These are phyloP conservation scores for Epichloe sibirici DNA, from an alignment of 2,329 filamentous ascomycete genomes.

Conservation along the genomic window DNA sequence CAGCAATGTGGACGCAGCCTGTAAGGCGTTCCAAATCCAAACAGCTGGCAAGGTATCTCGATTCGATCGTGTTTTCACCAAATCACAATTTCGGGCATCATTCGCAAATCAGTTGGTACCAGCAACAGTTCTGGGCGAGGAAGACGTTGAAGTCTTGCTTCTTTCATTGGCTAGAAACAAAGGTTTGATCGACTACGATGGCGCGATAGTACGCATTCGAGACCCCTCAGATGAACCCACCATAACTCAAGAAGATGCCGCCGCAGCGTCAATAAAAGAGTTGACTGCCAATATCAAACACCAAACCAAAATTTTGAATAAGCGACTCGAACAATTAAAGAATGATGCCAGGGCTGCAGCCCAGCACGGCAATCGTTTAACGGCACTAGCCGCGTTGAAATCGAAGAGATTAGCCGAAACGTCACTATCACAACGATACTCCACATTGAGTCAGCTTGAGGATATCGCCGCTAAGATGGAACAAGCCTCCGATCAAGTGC, in stretches of 20 bases:
- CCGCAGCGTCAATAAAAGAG: conserved; percentile 73
- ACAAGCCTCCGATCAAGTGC: conserved; percentile 73
- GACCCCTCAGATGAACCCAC: conserved; percentile 31
- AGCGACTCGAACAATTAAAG: conserved; percentile 54
- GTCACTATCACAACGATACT: conserved; percentile 57
- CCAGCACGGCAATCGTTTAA: conserved; percentile 56
- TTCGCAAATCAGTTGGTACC: conserved; percentile 42
- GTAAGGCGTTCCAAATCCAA: conserved; percentile 38
- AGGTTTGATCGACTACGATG: conserved; percentile 44
- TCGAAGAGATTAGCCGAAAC: conserved; percentile 73
- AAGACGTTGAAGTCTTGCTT: conserved; percentile 59
- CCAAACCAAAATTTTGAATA: conserved; percentile 55
- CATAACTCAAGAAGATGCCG: conserved; percentile 67
- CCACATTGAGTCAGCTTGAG: conserved; percentile 70
- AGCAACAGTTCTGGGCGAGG: conserved; percentile 40
- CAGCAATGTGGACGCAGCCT: conserved; percentile 47
- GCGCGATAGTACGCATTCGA: conserved; percentile 64
- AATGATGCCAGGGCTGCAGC: conserved; percentile 58
- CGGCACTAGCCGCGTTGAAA: conserved; percentile 66
- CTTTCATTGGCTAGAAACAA: conserved; percentile 59
- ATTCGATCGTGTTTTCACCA: conserved; percentile 57
- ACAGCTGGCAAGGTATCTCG: conserved; percentile 31
- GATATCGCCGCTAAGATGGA: conserved; percentile 73
- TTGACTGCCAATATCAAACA: conserved; percentile 63
- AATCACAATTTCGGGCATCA: conserved; percentile 47